Evolutionary conservation across 2,329 filamentous ascomycete genomes (phyloP).

Genomic region (Metarhizium robertsii): DNA sequence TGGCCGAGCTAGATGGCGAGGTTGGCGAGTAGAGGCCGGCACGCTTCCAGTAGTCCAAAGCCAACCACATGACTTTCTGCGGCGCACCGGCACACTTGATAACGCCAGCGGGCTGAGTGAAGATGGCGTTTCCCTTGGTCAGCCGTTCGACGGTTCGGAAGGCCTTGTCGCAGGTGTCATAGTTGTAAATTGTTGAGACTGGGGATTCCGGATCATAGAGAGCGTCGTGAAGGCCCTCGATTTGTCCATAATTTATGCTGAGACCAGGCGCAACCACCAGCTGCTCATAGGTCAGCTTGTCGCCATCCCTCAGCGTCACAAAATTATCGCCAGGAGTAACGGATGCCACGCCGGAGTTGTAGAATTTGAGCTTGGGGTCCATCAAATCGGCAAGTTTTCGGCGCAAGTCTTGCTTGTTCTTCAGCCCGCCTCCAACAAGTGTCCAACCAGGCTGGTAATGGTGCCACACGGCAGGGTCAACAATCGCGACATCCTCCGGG

Average conservation of each 20-base stretch:
- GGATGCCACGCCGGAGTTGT: constrained; percentile 38
- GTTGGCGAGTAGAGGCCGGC: constrained; percentile 30
- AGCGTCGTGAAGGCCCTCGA: constrained; percentile 49
- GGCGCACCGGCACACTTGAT: constrained; percentile 54
- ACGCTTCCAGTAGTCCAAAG: constrained; percentile 48
- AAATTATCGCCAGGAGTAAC: constrained; percentile 48
- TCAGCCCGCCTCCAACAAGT: constrained; percentile 56
- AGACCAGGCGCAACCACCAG: constrained; percentile 54
- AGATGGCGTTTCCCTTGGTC: constrained; percentile 42
- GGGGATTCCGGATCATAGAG: constrained; percentile 35
- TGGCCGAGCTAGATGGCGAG: constrained; percentile 28
- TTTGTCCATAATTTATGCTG: constrained; percentile 36
- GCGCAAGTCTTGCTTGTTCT: constrained; percentile 49
- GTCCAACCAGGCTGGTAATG: constrained; percentile 66
- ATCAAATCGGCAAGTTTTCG: constrained; percentile 40
- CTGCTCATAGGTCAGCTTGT: constrained; percentile 52
- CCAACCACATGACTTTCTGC: constrained; percentile 55
- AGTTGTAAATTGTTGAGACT: constrained; percentile 50
- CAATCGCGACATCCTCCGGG: constrained; percentile 51
- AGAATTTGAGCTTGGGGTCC: constrained; percentile 52
- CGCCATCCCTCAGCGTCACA: constrained; percentile 45
- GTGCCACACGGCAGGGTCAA: constrained; percentile 55
- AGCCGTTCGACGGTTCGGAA: constrained; percentile 38
- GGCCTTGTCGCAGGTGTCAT: constrained; percentile 45
- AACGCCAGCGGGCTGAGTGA: constrained; percentile 48